Conservation (phyloP, 1,139 yeast genomes). For the Magnusiomyces paraingens region DNA sequence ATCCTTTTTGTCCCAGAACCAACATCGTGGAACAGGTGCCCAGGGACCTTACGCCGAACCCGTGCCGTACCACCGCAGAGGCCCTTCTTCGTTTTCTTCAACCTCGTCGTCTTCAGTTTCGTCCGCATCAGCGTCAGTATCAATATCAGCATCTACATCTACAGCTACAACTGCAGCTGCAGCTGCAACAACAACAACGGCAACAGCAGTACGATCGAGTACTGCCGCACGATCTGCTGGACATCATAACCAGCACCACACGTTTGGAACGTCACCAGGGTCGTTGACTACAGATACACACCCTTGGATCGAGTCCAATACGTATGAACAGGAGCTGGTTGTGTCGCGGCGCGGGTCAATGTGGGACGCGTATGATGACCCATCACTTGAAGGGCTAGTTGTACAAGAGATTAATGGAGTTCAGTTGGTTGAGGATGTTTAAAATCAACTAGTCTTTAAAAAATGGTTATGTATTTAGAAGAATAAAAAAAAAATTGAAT, state of each 20-base stretch:
- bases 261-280: not conserved
- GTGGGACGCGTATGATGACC: constrained; percentile 15
- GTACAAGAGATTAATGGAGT: constrained; percentile 15
- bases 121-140: not conserved
- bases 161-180: not conserved
- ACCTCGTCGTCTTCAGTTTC: not conserved
- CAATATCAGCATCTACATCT: too few species aligned
- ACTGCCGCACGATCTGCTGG: not conserved
- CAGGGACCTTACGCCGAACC: not conserved
- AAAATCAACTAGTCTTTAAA: not conserved
- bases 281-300: not conserved
- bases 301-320: not conserved
- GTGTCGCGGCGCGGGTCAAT: constrained; percentile 8
- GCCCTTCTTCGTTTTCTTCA: not conserved
- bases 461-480: not conserved
- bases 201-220: too few species aligned
- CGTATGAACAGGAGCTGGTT: not conserved
- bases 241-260: not conserved
- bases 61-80: not conserved
- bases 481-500: not conserved
- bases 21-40: not conserved
- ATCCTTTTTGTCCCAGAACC: not conserved
- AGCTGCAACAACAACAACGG: not conserved
- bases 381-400: constrained; percentile 12
- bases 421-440: not conserved